These are phyloP conservation scores for Toxicodendron radicans DNA, from an alignment of 345 rosid genomes.

Conservation along the genomic window DNA sequence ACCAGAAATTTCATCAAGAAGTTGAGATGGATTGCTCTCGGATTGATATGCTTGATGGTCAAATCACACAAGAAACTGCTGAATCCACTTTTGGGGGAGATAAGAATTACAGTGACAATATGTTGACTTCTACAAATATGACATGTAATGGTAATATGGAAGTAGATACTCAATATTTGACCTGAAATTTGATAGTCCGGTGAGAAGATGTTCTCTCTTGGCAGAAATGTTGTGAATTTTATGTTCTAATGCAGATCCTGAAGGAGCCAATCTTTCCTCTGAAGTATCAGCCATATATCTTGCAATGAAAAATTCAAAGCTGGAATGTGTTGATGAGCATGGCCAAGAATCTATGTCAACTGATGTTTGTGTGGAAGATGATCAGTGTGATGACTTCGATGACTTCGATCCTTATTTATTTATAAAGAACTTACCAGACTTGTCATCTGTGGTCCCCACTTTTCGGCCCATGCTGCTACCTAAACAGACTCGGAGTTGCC, in stretches of 20 bases:
- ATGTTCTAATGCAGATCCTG: conserved; percentile 47
- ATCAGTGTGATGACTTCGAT: conserved; percentile 71
- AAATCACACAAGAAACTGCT: conserved; percentile 21
- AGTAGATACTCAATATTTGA: conserved; percentile 27
- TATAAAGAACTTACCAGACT: conserved; percentile 85
- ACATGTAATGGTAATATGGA: conserved; percentile 23
- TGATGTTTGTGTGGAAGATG: conserved; percentile 66
- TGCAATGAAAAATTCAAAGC: conserved; percentile 94
- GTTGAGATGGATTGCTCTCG: conserved; percentile 23
- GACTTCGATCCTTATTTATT: conserved; percentile 93
- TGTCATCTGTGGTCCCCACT: conserved; percentile 86
- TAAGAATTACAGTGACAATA: conserved; percentile 22
- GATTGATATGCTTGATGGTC: conserved; percentile 27
- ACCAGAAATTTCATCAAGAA: conserved; percentile 28
- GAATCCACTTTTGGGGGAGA: conserved; percentile 29
- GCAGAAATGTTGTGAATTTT: conserved; percentile 36
- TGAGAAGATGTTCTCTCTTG: conserved; percentile 42
- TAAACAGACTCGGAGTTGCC: conserved; percentile 96
- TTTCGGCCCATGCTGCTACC: conserved; percentile 86
- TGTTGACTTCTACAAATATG: conserved; percentile 22
- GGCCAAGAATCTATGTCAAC: conserved; percentile 78
- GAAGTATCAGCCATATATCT: conserved; percentile 93
- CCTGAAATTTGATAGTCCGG: conserved; percentile 34
- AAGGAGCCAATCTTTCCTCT: conserved; percentile 55
- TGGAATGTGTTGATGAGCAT: conserved; percentile 85